Conservation (phyloP, 73 alveolate species). For the Blepharisma stoltei region DNA sequence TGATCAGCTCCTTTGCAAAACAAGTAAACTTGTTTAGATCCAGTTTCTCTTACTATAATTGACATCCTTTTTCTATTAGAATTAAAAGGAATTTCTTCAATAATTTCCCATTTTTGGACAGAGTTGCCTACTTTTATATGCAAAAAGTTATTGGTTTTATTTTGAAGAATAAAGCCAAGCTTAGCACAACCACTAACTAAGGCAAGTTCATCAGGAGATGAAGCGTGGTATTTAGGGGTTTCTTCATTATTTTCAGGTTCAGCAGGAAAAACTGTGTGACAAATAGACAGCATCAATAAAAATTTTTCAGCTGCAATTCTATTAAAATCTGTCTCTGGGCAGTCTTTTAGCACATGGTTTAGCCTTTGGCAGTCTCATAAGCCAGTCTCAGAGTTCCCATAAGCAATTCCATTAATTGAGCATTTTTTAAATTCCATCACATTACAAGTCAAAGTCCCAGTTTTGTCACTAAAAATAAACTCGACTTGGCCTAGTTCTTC, state of each 20-base stretch:
- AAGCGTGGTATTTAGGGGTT: constrained; percentile 65
- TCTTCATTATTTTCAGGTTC: constrained; percentile 42
- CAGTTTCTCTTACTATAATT: constrained; percentile 45
- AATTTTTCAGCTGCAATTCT: constrained; percentile 33
- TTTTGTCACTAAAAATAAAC: constrained; percentile 97
- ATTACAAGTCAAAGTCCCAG: constrained; percentile 99
- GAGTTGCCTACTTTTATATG: constrained; percentile 39
- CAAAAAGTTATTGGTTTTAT: constrained; percentile 53
- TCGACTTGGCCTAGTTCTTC: constrained; percentile 99
- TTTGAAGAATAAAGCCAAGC: constrained; percentile 68
- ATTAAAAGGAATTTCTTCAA: constrained; percentile 74
- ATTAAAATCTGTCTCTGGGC: not conserved
- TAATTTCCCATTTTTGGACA: constrained; percentile 51
- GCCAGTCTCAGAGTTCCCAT: constrained; percentile 40
- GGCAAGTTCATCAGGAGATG: constrained; percentile 93
- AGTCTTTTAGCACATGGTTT: not conserved
- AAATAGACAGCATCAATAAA: constrained; percentile 67
- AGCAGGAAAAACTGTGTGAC: constrained; percentile 83
- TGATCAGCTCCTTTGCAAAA: constrained; percentile 94
- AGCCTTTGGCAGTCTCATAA: not conserved
- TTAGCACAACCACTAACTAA: constrained; percentile 84
- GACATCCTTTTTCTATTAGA: constrained; percentile 72
- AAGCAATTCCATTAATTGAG: constrained; percentile 69
- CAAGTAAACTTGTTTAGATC: constrained; percentile 71
- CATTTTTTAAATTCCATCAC: constrained; percentile 96